A percentile compares a stretch with the other conserved stretches of the same genome.
phyloP scores from a whole-genome alignment of 495 filamentous ascomycete species.

The Usnea hakonensis region DNA sequence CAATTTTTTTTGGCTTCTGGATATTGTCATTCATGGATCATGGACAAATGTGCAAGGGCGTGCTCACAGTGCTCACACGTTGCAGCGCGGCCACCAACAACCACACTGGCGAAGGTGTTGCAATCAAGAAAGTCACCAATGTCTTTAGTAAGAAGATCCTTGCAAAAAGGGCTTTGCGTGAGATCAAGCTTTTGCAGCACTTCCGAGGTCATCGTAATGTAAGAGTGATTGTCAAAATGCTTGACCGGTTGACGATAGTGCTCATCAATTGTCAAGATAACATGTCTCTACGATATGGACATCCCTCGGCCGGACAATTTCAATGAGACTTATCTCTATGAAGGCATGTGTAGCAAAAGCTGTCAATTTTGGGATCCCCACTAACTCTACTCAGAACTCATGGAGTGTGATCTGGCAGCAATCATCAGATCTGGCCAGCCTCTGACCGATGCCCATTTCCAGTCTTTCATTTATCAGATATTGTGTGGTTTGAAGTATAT shows the following conservation, averaged over 20 bases:
- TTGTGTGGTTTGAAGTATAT: conserved; percentile 97
- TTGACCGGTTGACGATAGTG: not conserved
- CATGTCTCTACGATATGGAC: conserved; percentile 99
- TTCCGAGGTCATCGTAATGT: conserved; percentile 84
- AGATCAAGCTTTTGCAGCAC: conserved; percentile 98
- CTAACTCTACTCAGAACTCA: conserved; percentile 61
- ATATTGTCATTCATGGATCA: too few species aligned
- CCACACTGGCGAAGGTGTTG: conserved; percentile 88
- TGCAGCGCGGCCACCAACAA: conserved; percentile 83
- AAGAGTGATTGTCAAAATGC: conserved; percentile 22
- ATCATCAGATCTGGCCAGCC: conserved; percentile 96
- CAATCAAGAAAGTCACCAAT: conserved; percentile 99
- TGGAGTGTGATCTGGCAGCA: conserved; percentile 98
- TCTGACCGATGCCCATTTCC: conserved; percentile 92
- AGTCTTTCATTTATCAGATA: conserved; percentile 92
- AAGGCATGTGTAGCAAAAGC: conserved; percentile 52
- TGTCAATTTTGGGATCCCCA: not conserved
- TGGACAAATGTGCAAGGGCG: too few species aligned
- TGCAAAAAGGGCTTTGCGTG: conserved; percentile 91
- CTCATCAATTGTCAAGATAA: conserved; percentile 58
- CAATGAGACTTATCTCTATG: conserved; percentile 98
- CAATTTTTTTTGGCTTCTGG: too few species aligned
- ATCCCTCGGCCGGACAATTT: conserved; percentile 97
- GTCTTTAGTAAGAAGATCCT: conserved; percentile 99
- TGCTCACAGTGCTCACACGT: not conserved